A percentile compares a stretch with the other conserved stretches of the same genome.
phyloP scores from a whole-genome alignment of 345 rosid genomes.

The Tarenaya hassleriana region DNA sequence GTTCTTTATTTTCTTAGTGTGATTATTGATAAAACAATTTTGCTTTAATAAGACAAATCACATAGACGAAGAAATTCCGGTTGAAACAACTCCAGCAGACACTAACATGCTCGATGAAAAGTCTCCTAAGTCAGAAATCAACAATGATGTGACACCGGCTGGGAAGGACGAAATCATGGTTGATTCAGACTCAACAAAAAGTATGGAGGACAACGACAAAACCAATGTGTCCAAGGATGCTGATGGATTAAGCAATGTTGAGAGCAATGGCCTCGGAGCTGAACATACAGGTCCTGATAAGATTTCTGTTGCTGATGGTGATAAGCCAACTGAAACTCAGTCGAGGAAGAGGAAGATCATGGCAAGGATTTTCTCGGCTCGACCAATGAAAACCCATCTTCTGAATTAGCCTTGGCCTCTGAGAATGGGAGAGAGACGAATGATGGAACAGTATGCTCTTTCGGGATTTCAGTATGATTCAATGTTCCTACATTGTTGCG shows the following conservation, averaged over 20 bases:
- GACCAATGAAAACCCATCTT: conserved; percentile 22
- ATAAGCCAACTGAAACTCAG: conserved; percentile 17
- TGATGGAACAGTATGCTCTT: too few species aligned
- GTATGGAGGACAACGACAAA: conserved; percentile 29
- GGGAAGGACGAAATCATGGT: conserved; percentile 38
- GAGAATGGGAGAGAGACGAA: conserved; percentile 31
- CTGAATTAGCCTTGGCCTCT: conserved; percentile 25
- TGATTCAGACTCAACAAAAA: conserved; percentile 40
- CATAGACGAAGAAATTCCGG: conserved; percentile 35
- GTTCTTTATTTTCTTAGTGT: too few species aligned
- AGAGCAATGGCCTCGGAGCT: too few species aligned
- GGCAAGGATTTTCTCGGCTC: conserved; percentile 28
- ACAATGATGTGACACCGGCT: conserved; percentile 51
- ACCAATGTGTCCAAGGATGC: too few species aligned
- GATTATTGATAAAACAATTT: not conserved
- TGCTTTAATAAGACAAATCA: conserved; percentile 39
- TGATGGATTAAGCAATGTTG: too few species aligned
- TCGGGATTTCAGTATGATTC: too few species aligned
- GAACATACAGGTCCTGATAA: too few species aligned
- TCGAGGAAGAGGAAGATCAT: conserved; percentile 17
- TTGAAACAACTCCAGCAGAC: conserved; percentile 24
- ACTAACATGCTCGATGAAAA: conserved; percentile 36
- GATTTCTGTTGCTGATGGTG: too few species aligned
- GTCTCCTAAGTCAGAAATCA: conserved; percentile 47
- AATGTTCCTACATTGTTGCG: too few species aligned